Percentiles rank a stretch among this genome's conserved stretches.
Conservation (phyloP, 495 filamentous ascomycete genomes). For the Podospora australis region DNA sequence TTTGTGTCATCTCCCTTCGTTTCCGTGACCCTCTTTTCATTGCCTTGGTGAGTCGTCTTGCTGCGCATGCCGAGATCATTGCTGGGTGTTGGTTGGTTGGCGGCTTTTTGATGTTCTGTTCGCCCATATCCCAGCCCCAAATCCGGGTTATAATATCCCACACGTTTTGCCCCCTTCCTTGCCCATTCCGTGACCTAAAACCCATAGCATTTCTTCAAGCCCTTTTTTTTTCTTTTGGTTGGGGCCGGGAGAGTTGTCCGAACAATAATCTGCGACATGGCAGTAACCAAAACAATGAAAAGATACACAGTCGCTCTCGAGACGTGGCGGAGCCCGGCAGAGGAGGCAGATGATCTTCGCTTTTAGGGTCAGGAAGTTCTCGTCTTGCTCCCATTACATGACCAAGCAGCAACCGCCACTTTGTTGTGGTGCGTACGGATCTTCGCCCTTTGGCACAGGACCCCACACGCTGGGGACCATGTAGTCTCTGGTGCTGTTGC, state of each 20-base stretch:
- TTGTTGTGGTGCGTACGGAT: slow-evolving; percentile 93
- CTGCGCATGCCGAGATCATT: not conserved
- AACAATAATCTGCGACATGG: not conserved
- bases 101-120: not conserved
- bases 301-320: slow-evolving; percentile 4
- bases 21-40: slow-evolving; percentile 5
- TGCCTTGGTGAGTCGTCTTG: not conserved
- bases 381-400: slow-evolving; percentile 57
- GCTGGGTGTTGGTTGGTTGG: not conserved
- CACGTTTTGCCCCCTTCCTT: not conserved
- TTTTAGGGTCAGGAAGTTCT: slow-evolving; percentile 2
- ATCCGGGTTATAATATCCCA: not conserved
- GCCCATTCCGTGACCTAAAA: not conserved
- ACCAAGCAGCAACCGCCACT: slow-evolving; percentile 84
- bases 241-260: not conserved
- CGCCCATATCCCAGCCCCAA: not conserved
- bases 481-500: slow-evolving; percentile 92
- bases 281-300: not conserved
- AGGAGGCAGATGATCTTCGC: not conserved
- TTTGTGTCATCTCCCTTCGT: slow-evolving; percentile 12
- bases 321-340: not conserved
- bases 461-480: slow-evolving; percentile 99
- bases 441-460: slow-evolving; percentile 83
- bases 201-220: too few relatives aligned
- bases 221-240: not conserved